Base-by-base conservation (phyloP, 2,329 filamentous ascomycete genomes). In the Zymoseptoria ardabiliae region DNA sequence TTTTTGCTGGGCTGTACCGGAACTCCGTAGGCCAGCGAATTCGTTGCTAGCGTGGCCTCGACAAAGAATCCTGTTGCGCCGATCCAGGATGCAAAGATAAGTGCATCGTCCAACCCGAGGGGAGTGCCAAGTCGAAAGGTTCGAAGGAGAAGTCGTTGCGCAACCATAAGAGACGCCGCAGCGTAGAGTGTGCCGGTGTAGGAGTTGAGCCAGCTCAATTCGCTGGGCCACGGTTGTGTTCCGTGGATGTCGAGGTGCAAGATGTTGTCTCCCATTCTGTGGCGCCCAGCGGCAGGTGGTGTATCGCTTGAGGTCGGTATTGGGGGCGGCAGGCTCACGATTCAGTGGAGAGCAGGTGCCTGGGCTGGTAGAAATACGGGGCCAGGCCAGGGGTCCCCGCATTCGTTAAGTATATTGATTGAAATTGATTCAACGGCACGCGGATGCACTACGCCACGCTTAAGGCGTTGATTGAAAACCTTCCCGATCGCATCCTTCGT, bases 1-100 rank as follows among this genome's bases (percentile, higher is more conserved):
- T 64, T 59, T 55, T 59, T 22, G 68, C 66, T 13, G 72, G 65
- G 54, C 75, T 73, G 74, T 73, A 76, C 19, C 73, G 65, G 55
- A 75, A 72, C 25, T 71, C 66, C 48, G 72, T 69, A 19, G 73
- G 71, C 20, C 61, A 70, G 69, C 58, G 63, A 63, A 13, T 63
- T 62, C 7, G 61, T 53, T 7, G 53, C 58, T 7, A 70, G 57
- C 68, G 66, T 70, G 30, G 63, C 66, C 20, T 57, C 59, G 2
- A 69, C 23, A 6, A 70, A 62, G 20, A 69, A 55, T 8, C 53
- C 58, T 64, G 68, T 53, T 19, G n/a, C 20, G 8, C 28, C 19
- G 25, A 21, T 57, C 53, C 61, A 58, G 21, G 53, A 57, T 21
- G 54, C 50, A 50, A 20, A 41, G 28, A 49, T 10, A 7, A 21